Evolutionary conservation across 441 rosid genomes (phyloP), one percentile per base, ranked within the genome.

Genomic region (Metrosideros polymorpha): DNA sequence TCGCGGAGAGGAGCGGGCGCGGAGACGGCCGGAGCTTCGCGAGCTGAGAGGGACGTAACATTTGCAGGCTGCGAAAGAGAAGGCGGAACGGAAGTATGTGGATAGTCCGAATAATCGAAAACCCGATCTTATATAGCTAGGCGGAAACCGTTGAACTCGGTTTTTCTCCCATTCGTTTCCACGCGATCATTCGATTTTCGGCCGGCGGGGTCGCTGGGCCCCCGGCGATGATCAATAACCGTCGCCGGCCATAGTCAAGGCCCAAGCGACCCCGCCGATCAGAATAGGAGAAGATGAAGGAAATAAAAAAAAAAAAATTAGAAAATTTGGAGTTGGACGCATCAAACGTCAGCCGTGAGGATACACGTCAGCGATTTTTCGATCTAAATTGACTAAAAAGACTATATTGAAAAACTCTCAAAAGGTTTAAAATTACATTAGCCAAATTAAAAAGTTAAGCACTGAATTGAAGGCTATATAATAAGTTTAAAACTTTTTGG

Each of bases 21-120:
- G 56, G 88, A 61, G 43, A 86, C 82, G 85, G 71, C 88, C 84
- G 42, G 32, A 84, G 89, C 75, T 61, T 63, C 85, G 84, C 39
- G 79, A 87, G 47, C 7, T 43, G 47, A 2, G n/a, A 10, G 79
- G 9, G 5, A 25, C 79, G 5, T 0, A 71, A 12, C 79, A 71
- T 71, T 42, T 71, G 79, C n/a, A 1, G n/a, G 47, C 10, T 25
- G 47, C n/a, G 47, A 42, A 35, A 35, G 79, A 22, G 79, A 25
- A 3, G 79, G 79, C n/a, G 79, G 13, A 39, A 22, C 45, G n/a
- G 47, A 0, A 71, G n/a, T n/a, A n/a, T n/a, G n/a, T n/a, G n/a
- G n/a, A n/a, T n/a, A n/a, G n/a, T n/a, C n/a, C n/a, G n/a, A n/a
- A n/a, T n/a, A n/a, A n/a, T n/a, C n/a, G n/a, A n/a, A n/a, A n/a